Base-by-base conservation (phyloP, 2,329 filamentous ascomycete genomes). In the Clarireedia sp. region DNA sequence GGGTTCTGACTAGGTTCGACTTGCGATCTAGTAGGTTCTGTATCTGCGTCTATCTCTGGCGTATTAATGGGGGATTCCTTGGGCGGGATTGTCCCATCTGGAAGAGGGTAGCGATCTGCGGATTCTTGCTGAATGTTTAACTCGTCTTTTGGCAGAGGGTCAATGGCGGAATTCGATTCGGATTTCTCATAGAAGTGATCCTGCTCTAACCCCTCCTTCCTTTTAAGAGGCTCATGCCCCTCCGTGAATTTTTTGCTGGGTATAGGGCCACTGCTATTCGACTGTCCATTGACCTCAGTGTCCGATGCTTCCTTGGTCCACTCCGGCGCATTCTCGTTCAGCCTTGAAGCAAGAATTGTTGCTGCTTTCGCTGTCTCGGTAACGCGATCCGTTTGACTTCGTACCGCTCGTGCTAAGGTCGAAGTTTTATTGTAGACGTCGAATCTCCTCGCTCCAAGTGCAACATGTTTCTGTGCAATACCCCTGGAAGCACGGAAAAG, bases 401-500 rank as follows among this genome's bases (percentile, higher is more conserved):
- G 82, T 55, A 85, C 74, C 14, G 79, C 78, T 66, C 80, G 83
- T 26, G 81, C 80, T 48, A 88, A 69, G 29, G 79, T 81, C 2
- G 85, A 87, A 0, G 85, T 87, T 61, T 78, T 76, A 49, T 73
- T 81, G 69, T 80, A 86, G 48, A 81, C 69, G 66, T 86, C 79
- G 63, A 85, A 72, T 67, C 87, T 83, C 54, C 78, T 76, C 53
- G 59, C 56, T 60, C 82, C 75, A 51, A 86, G 72, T 57, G 79
- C 80, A 48, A 80, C 67, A 69, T 86, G 83, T 68, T 79, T 83
- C 48, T 77, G 71, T 48, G 85, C 86, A 58, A 91, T 78, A 36
- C 80, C 80, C 57, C 83, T 80, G 50, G 86, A 85, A 67, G 83
- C 87, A 74, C 79, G 82, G 69, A 86, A 76, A 61, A 91, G 76